These are phyloP conservation scores for Boechera divaricarpa DNA, from an alignment of 345 rosid genomes.

Conservation along the genomic window DNA sequence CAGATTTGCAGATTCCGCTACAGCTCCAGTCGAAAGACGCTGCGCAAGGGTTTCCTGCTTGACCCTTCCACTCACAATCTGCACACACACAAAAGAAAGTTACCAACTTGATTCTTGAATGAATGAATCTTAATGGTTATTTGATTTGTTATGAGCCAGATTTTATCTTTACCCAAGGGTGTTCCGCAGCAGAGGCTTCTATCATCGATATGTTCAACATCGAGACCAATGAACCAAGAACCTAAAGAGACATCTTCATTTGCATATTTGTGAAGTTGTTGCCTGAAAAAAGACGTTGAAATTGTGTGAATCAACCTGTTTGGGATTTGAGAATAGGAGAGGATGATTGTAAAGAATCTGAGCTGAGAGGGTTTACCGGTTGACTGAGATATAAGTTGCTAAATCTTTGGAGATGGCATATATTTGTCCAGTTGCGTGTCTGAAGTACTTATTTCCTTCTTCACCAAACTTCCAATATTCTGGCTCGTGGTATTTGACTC, in stretches of 20 bases:
- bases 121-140: neutral
- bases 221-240: slow-evolving; percentile 86
- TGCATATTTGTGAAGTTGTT: slow-evolving; percentile 80
- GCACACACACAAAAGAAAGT: neutral
- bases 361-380: slow-evolving; percentile 51
- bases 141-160: neutral
- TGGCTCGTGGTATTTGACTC: slow-evolving; percentile 85
- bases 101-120: slow-evolving; percentile 23
- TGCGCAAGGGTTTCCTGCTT: slow-evolving; percentile 74
- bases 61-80: slow-evolving; percentile 85
- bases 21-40: slow-evolving; percentile 93
- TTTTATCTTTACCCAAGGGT: slow-evolving; percentile 60
- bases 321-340: neutral
- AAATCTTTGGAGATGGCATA: slow-evolving; percentile 91
- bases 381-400: slow-evolving; percentile 81
- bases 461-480: slow-evolving; percentile 95
- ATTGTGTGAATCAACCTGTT: neutral
- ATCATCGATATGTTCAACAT: slow-evolving; percentile 85
- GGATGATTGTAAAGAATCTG: slow-evolving; percentile 5
- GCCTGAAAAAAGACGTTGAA: slow-evolving; percentile 45
- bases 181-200: slow-evolving; percentile 89
- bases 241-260: slow-evolving; percentile 95
- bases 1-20: slow-evolving; percentile 91
- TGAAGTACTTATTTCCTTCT: slow-evolving; percentile 86
- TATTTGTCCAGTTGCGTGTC: slow-evolving; percentile 94